Percentiles rank a stretch among this genome's conserved stretches.
Evolutionary conservation across 1,284 basidiomycete genomes (phyloP).

Genomic region (Pisolithus thermaeus): DNA sequence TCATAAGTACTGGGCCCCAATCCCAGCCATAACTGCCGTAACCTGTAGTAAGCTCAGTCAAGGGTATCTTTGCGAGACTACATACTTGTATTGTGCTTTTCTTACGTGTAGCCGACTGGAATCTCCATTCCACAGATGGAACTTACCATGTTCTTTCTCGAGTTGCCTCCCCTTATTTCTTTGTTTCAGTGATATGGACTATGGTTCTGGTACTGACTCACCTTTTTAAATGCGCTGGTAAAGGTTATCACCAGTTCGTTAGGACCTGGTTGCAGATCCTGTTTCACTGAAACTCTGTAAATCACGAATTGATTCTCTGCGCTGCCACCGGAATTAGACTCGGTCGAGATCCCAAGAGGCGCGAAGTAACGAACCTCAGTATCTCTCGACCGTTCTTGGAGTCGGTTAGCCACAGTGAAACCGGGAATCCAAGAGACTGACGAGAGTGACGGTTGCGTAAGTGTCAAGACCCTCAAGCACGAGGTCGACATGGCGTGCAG

Average conservation of each 20-base stretch:
- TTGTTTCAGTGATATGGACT: conserved; percentile 1
- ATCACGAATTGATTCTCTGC: conserved; percentile 76
- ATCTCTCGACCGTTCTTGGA: conserved; percentile 65
- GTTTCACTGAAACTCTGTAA: conserved; percentile 57
- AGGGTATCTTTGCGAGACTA: conserved; percentile 6
- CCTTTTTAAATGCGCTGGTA: conserved; percentile 71
- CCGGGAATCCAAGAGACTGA: conserved; percentile 31
- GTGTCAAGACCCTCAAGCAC: conserved; percentile 89
- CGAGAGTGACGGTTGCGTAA: conserved; percentile 65
- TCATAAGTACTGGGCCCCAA: conserved; percentile 80
- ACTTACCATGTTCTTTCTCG: conserved; percentile 56
- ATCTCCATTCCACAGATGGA: conserved; percentile 80
- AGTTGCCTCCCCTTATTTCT: conserved; percentile 52
- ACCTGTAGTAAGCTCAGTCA: conserved; percentile 4
- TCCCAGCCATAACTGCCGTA: conserved; percentile 71
- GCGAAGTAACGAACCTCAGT: conserved; percentile 41
- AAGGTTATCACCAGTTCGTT: conserved; percentile 74
- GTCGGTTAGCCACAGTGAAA: background rate
- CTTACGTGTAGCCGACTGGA: conserved; percentile 81
- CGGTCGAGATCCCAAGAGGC: background rate
- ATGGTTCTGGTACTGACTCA: conserved; percentile 16
- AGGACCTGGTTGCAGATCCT: conserved; percentile 44
- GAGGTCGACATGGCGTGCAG: conserved; percentile 55
- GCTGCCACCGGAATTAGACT: conserved; percentile 27
- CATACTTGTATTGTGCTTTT: conserved; percentile 83